Conservation (phyloP, 73 alveolate genomes). For the Tetrahymena borealis region DNA sequence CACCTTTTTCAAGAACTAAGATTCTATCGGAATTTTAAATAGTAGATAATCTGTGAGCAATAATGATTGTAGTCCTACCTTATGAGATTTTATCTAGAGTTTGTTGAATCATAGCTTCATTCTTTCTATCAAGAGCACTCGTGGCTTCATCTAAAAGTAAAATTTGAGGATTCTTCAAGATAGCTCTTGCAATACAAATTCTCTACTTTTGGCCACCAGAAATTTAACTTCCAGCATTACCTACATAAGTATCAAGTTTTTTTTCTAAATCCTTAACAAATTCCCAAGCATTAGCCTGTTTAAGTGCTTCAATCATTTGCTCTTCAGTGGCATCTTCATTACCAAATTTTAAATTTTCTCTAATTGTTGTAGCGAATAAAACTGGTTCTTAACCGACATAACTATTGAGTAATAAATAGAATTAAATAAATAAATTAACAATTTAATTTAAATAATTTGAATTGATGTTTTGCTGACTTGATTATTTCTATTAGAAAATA, state of each 20-base stretch:
- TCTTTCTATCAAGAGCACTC: conserved; percentile 71
- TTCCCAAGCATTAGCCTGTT: conserved; percentile 67
- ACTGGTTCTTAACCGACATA: conserved; percentile 92
- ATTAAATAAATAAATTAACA: conserved; percentile 56
- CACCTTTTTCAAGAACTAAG: conserved; percentile 58
- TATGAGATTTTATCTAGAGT: conserved; percentile 56
- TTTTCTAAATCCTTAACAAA: conserved; percentile 48
- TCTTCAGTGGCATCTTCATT: conserved; percentile 68
- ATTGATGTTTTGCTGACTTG: conserved; percentile 49
- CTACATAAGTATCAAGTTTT: conserved; percentile 62
- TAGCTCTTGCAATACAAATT: conserved; percentile 90
- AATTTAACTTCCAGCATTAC: conserved; percentile 66
- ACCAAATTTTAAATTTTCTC: conserved; percentile 70
- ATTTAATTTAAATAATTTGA: conserved; percentile 43
- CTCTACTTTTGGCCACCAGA: conserved; percentile 85
- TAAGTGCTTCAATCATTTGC: conserved; percentile 71
- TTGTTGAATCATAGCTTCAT: conserved; percentile 56
- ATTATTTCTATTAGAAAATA: conserved; percentile 33
- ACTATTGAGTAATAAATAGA: neutral
- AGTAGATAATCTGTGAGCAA: conserved; percentile 71
- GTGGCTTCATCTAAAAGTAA: conserved; percentile 80
- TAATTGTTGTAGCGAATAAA: conserved; percentile 68
- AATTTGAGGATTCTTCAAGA: conserved; percentile 62
- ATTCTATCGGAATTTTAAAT: conserved; percentile 65
- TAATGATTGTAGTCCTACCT: conserved; percentile 61